Evolutionary conservation across 495 filamentous ascomycete species (phyloP), one percentile per base, ranked within the genome.

Genomic region (Xylaria sp.): DNA sequence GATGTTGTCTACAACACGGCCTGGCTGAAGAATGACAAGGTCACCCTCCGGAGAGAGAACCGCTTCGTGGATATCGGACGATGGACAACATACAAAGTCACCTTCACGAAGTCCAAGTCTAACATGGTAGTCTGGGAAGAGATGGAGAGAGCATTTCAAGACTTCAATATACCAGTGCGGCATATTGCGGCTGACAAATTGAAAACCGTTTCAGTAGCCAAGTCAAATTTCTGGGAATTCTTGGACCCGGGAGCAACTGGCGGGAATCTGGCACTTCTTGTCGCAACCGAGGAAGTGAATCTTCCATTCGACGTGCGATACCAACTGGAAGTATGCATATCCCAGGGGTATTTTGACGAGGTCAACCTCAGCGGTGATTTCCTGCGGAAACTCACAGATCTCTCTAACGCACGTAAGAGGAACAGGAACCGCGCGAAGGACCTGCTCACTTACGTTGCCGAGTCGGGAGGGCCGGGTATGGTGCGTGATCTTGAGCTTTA

Each of bases 321-420:
- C 75, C 95, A 97, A 79, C 87, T 99, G 0, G 95, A 98, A 79
- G 95, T 93, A 0, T 98, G 95, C 77, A 85, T 98, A 11, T 97
- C 94, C 0, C 86, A 92, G 26, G 89, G 90, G 0, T 82, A 87
- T n/a, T 81, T 99, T n/a, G 91, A 90, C 63, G 94, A 97, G 79
- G 87, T 91, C 76, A 92, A 89, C 62, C 86, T 97, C 64, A 85
- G 81, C 7, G 76, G 80, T 6, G 82, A 87, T 11, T 98, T 97
- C 71, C 79, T 95, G 21, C 71, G 83, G 24, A 87, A 78, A 52
- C 82, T 99, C 6, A 75, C 82, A 12, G 75, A 84, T 0, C 81
- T 95, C 0, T 78, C 72, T 0, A 19, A 72, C 19, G 52, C 53
- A 15, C 52, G 67, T 0, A 76, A 70, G 37, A 52, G 11, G 21